A percentile compares a stretch with the other conserved stretches of the same genome.
phyloP scores from a whole-genome alignment of 176 grass and related monocot species.

The Eleusine indica region DNA sequence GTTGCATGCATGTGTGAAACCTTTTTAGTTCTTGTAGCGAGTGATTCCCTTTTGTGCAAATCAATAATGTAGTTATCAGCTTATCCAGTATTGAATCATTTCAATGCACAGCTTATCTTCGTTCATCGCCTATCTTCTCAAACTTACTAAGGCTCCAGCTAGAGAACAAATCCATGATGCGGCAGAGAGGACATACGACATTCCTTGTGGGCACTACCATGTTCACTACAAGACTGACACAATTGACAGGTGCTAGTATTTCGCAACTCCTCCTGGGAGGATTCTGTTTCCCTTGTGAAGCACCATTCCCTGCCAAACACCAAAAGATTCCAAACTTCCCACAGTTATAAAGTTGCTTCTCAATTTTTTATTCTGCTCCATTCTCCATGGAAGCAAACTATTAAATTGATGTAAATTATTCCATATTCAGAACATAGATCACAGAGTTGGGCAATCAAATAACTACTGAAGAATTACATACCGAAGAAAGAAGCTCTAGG shows the following conservation, averaged over 20 bases:
- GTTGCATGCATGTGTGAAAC: neutral
- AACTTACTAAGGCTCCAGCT: neutral
- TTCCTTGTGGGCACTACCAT: slow-evolving; percentile 48
- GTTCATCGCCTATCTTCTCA: neutral
- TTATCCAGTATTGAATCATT: slow-evolving; percentile 3
- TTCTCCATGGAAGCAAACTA: neutral
- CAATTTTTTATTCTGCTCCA: slow-evolving; percentile 7
- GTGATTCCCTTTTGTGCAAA: slow-evolving; percentile 32
- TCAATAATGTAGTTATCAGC: slow-evolving; percentile 41
- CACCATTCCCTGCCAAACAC: slow-evolving; percentile 30
- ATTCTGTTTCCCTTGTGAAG: slow-evolving; percentile 55
- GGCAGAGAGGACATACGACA: slow-evolving; percentile 38
- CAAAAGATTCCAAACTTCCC: slow-evolving; percentile 27
- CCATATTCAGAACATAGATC: neutral
- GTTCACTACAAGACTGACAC: slow-evolving; percentile 43
- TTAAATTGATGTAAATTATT: neutral
- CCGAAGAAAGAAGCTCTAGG: neutral
- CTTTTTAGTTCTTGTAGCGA: slow-evolving; percentile 28
- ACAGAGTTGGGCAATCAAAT: neutral
- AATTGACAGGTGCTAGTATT: slow-evolving; percentile 29
- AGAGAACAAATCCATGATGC: slow-evolving; percentile 32
- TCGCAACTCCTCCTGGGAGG: slow-evolving; percentile 18
- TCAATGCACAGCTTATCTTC: slow-evolving; percentile 12
- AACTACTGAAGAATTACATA: neutral
- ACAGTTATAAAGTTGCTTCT: neutral